These are phyloP conservation scores for Pythium insidiosum DNA, from an alignment of 352 stramenopile genomes.

Conservation along the genomic window DNA sequence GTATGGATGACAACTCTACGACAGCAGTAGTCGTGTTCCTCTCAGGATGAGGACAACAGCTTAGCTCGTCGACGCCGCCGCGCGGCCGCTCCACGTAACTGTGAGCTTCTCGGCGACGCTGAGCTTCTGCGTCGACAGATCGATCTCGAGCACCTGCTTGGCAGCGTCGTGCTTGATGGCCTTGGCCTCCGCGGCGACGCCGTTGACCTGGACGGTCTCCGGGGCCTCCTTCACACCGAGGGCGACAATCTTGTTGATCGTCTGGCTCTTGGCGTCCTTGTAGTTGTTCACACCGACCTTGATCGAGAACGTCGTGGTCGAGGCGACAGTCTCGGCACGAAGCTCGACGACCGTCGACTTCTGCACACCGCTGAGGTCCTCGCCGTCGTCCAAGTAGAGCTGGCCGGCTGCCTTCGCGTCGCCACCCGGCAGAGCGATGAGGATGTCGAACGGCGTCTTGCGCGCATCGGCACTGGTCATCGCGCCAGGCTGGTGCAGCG, in stretches of 20 bases:
- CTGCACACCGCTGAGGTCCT: slow-evolving; percentile 22
- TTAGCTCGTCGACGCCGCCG: neutral
- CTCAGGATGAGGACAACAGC: neutral
- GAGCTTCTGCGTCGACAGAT: slow-evolving; percentile 15
- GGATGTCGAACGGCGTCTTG: slow-evolving; percentile 36
- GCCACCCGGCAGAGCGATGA: slow-evolving; percentile 24
- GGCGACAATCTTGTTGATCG: slow-evolving; percentile 17
- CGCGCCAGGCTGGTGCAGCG: slow-evolving; percentile 29
- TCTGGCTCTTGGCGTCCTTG: slow-evolving; percentile 14
- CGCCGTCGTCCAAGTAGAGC: slow-evolving; percentile 50
- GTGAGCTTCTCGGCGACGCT: slow-evolving; percentile 11
- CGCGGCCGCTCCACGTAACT: slow-evolving; percentile 14
- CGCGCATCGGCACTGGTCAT: slow-evolving; percentile 37
- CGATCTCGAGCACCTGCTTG: slow-evolving; percentile 17
- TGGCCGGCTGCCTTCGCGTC: slow-evolving; percentile 21
- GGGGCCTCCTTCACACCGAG: slow-evolving; percentile 9
- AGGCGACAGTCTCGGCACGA: neutral
- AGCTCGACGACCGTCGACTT: slow-evolving; percentile 30
- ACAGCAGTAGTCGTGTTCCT: no score
- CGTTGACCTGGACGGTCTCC: slow-evolving; percentile 4
- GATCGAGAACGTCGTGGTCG: slow-evolving; percentile 9
- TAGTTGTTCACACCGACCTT: slow-evolving; percentile 13
- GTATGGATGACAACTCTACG: neutral
- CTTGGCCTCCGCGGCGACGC: neutral
- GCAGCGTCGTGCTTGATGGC: slow-evolving; percentile 10